Evolutionary conservation across 768 basidiomycete genomes (phyloP), one percentile per base, ranked within the genome.

Genomic region (Boletus tylopilopsis): DNA sequence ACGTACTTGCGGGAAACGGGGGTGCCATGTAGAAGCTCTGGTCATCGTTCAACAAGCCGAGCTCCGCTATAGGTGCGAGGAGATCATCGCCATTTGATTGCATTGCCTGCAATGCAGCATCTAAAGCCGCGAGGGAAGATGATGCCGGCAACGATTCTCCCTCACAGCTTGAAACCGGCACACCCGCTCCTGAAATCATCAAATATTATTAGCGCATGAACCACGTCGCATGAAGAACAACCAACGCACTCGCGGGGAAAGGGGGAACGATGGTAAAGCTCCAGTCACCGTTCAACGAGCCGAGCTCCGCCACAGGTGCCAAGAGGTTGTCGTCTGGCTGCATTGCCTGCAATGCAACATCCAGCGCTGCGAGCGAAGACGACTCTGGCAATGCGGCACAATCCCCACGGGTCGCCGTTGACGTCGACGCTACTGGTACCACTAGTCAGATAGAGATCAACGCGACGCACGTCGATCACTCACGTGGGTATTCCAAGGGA

Each of bases 281-380:
- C 24, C 16, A 38, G 25, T 50, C 53, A 34, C 42, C 46, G 15
- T 27, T 35, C 11, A 10, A 30, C 25, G 9, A 45, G 37, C 37
- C 10, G 37, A 41, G 34, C 22, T 22, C 16, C 6, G 44, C 29
- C 10, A 36, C 16, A 9, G 19, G 42, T 40, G 16, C 42, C 29
- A 63, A 41, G 24, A 48, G 46, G 37, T 43, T 34, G 22, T 55
- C 43, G 7, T 49, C 37, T 3, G 22, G n/a, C 13, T 29, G 18
- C 47, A 45, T 56, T 23, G 23, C 39, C 40, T 49, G 38, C 18
- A 60, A 36, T 5, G 53, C 45, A 6, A 36, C 47, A 33, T 63
- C 59, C 19, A 63, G 47, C 16, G 43, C n/a, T 25, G 23, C 35
- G 2, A 63, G 21, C 8, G 61, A 61, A 33, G 43, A 52, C 16